phyloP scores from a whole-genome alignment of 1,284 basidiomycete genomes.

The Boletellus deceptivus region DNA sequence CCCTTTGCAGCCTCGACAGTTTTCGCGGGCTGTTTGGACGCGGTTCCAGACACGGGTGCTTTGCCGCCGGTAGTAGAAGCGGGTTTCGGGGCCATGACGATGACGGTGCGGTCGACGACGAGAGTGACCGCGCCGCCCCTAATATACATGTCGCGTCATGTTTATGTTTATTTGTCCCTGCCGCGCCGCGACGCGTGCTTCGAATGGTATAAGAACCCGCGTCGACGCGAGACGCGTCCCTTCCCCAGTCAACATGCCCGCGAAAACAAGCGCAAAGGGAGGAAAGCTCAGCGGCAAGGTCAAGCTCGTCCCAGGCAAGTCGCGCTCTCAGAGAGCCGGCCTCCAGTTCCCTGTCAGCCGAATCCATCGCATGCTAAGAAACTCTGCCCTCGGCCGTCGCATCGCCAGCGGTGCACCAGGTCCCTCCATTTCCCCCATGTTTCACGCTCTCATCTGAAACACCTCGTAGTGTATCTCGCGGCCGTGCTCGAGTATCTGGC shows the following conservation, averaged over 20 bases:
- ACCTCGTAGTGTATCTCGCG: conserved; percentile 65
- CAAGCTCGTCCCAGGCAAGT: conserved; percentile 46
- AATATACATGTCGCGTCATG: conserved; percentile 42
- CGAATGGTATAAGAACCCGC: conserved; percentile 38
- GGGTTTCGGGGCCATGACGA: conserved; percentile 72
- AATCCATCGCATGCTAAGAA: conserved; percentile 74
- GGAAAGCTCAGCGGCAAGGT: conserved; percentile 53
- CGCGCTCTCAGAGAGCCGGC: conserved; percentile 81
- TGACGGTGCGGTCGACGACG: neutral
- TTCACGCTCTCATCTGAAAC: conserved; percentile 11
- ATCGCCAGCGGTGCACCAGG: conserved; percentile 60
- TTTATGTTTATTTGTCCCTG: conserved; percentile 40
- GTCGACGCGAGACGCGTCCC: conserved; percentile 1
- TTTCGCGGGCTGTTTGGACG: conserved; percentile 77
- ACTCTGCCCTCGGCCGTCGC: conserved; percentile 65
- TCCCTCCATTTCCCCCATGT: neutral
- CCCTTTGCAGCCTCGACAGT: conserved; percentile 69
- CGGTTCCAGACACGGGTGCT: conserved; percentile 72
- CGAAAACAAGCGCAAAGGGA: conserved; percentile 44
- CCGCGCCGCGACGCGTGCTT: conserved; percentile 39
- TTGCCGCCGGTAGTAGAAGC: conserved; percentile 75
- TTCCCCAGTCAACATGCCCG: conserved; percentile 22
- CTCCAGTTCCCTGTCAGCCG: conserved; percentile 82
- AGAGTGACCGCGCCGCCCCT: conserved; percentile 19
- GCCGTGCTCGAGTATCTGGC: conserved; percentile 71